Conservation (phyloP, 805 yeast genomes). For the Yueomyces sp. region DNA sequence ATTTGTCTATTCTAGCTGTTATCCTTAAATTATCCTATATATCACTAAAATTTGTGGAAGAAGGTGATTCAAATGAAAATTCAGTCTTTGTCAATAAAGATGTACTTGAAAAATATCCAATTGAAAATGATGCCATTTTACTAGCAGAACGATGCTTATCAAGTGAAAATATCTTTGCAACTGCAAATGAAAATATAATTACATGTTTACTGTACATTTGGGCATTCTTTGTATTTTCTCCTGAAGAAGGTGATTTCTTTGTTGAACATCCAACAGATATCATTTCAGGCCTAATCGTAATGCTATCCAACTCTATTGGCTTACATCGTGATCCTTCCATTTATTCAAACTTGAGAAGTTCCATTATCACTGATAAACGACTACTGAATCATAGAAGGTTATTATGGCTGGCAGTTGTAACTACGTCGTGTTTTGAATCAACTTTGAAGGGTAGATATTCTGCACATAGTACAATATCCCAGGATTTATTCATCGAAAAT, state of each 20-base stretch:
- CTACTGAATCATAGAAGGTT: constrained; percentile 19
- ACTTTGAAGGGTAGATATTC: constrained; percentile 22
- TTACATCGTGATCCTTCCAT: constrained; percentile 22
- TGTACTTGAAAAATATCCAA: constrained; percentile 13
- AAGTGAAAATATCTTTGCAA: constrained; percentile 18
- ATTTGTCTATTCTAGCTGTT: constrained; percentile 14
- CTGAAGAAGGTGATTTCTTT: constrained; percentile 24
- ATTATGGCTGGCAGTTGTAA: constrained; percentile 18
- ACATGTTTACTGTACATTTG: constrained; percentile 21
- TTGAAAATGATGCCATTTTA: constrained; percentile 14
- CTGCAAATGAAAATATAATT: constrained; percentile 21
- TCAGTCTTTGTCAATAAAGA: constrained; percentile 6
- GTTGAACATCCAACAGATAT: constrained; percentile 24
- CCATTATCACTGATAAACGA: constrained; percentile 5
- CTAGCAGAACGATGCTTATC: constrained; percentile 18
- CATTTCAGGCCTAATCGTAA: constrained; percentile 17
- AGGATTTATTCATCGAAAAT: constrained; percentile 9
- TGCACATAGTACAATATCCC: background rate
- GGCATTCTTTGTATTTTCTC: constrained; percentile 22
- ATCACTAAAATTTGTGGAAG: constrained; percentile 12
- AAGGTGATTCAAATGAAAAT: constrained; percentile 3
- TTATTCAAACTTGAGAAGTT: constrained; percentile 11
- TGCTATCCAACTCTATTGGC: constrained; percentile 22
- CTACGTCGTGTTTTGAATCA: constrained; percentile 16
- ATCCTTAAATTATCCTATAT: constrained; percentile 18